Evolutionary conservation across 345 rosid species (phyloP).

Genomic region (Dovyalis caffra): DNA sequence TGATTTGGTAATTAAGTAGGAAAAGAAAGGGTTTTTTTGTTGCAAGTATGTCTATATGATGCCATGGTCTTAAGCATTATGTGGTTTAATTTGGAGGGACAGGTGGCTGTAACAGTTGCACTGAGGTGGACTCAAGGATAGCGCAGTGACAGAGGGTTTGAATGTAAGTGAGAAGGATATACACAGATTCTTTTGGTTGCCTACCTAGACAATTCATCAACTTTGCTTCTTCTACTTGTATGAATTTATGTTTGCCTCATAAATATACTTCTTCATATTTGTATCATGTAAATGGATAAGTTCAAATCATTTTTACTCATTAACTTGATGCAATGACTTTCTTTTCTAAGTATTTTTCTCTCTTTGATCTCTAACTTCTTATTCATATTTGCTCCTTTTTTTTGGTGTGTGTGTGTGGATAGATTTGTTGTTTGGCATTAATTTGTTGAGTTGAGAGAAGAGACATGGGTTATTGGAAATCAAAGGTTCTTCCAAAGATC

Average conservation of each 20-base stretch:
- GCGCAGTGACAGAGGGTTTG: background rate
- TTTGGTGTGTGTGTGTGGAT: background rate
- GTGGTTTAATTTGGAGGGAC: conserved; percentile 17
- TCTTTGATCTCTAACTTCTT: no score
- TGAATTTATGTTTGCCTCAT: background rate
- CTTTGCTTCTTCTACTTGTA: background rate
- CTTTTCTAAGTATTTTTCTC: background rate
- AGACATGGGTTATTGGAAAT: conserved; percentile 76
- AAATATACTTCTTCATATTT: no score
- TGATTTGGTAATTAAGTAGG: conserved; percentile 16
- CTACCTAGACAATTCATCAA: no score
- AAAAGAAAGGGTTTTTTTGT: conserved; percentile 10
- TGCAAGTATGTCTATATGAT: conserved; percentile 19
- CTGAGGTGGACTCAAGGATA: no score
- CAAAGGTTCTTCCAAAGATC: conserved; percentile 75
- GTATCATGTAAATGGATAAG: no score
- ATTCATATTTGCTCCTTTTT: background rate
- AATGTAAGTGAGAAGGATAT: background rate
- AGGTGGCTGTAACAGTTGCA: conserved; percentile 4
- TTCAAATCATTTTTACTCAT: no score
- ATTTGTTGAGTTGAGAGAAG: background rate
- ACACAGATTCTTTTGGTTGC: background rate
- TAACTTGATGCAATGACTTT: no score
- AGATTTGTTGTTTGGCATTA: background rate
- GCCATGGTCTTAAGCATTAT: conserved; percentile 15